Base-by-base conservation (phyloP, 2,329 filamentous ascomycete species). In the Cladosporium phlei region DNA sequence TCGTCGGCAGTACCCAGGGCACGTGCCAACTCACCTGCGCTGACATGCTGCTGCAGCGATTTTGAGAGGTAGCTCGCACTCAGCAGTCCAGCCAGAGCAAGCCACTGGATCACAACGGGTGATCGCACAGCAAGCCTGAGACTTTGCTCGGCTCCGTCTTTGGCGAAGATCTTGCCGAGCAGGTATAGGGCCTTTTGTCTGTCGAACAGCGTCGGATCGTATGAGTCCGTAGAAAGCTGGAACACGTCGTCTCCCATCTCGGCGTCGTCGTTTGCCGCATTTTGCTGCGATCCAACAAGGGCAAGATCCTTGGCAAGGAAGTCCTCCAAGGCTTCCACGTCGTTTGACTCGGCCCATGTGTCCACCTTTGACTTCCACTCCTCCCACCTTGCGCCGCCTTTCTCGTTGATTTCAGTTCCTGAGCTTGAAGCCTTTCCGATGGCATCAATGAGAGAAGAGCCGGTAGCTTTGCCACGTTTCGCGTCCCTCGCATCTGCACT, bases 141-240 rank as follows among this genome's bases (percentile, higher is more conserved):
- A 16, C 48, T 44, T 20, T 38, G 39, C 24, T 27, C 21, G 8
- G 29, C 9, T 4, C n/a, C 29, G 11, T 28, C 37, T 19, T 29
- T 54, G 3, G 60, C 58, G 53, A 77, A 78, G 9, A 76, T 72
- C 54, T 69, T 74, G 46, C 69, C 66, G 3, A 78, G 55, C 3
- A 72, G 66, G 55, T 73, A 76, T 14, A 82, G 63, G 3, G 86
- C 73, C 76, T 83, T 85, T 51, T 80, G 76, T 20, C 80, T 76
- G 61, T 88, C 82, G 4, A 78, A 75, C 7, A 74, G 68, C 14
- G 79, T 20, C 67, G 55, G 45, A 60, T 61, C 37, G 59, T 55
- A 29, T 60, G 56, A 22, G 50, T 55, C 45, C 53, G 56, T 22
- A 55, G 63, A 32, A 60, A 62, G 22, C 66, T 66, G 79, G 80